Evolutionary conservation across 2,329 filamentous ascomycete genomes (phyloP).

Genomic region (Pyrenophora tritici-repentis): DNA sequence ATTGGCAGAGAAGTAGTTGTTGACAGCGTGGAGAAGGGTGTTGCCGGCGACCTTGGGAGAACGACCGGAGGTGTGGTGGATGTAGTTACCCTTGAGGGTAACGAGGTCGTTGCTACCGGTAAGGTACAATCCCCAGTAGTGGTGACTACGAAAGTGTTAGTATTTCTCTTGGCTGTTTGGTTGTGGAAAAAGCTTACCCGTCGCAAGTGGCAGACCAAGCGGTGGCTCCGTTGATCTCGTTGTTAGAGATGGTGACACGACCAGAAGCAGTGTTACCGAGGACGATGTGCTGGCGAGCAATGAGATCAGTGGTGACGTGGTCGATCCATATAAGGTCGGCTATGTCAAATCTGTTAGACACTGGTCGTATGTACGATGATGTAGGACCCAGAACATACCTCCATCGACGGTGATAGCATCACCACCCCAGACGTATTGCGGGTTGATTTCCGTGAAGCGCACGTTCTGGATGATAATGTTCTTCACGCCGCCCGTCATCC

Average conservation of each 20-base stretch:
- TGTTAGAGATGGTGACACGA: constrained; percentile 65
- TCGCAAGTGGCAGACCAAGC: constrained; percentile 63
- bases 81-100: constrained; percentile 65
- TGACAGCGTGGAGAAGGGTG: constrained; percentile 64
- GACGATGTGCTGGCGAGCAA: constrained; percentile 66
- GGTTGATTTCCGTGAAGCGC: constrained; percentile 52
- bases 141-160: constrained; percentile 57
- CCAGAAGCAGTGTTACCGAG: constrained; percentile 59
- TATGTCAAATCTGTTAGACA: background rate
- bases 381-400: constrained; percentile 23
- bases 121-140: constrained; percentile 65
- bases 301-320: constrained; percentile 56
- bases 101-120: constrained; percentile 61
- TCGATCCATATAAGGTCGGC: constrained; percentile 34
- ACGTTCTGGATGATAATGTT: constrained; percentile 60
- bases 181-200: constrained; percentile 55
- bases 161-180: constrained; percentile 57
- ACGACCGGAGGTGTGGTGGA: constrained; percentile 63
- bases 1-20: constrained; percentile 65
- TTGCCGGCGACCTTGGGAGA: constrained; percentile 61
- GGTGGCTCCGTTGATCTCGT: constrained; percentile 61
- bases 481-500: constrained; percentile 46
- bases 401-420: constrained; percentile 43
- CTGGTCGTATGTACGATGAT: background rate
- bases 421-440: constrained; percentile 44